phyloP scores from a whole-genome alignment of 495 filamentous ascomycete genomes.

The Tetracladium setigerum region DNA sequence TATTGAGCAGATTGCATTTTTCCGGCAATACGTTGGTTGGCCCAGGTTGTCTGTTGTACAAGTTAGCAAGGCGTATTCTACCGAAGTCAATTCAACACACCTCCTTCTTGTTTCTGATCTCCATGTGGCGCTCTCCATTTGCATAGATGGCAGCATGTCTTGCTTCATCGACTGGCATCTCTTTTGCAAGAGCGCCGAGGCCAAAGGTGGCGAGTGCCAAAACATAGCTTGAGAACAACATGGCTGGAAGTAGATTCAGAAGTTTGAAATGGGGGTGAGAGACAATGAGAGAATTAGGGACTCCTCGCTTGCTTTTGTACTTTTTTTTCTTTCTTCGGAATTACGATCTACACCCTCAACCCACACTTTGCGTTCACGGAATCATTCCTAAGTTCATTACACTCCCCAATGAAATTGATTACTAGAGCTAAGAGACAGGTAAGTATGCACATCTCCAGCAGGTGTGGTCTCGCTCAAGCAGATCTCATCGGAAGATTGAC shows the following conservation, averaged over 20 bases:
- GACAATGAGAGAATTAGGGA: too few relatives aligned
- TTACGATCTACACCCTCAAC: too few relatives aligned
- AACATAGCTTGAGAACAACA: not conserved
- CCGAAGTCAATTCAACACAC: conserved; percentile 10
- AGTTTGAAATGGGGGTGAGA: too few relatives aligned
- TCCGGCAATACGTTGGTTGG: not conserved
- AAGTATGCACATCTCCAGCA: too few relatives aligned
- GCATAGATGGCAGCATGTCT: conserved; percentile 30
- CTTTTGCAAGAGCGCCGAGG: conserved; percentile 26
- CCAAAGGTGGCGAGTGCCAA: conserved; percentile 23
- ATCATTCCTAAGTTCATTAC: too few relatives aligned
- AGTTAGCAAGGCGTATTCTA: not conserved
- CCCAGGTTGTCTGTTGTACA: conserved; percentile 7
- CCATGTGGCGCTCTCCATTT: conserved; percentile 34
- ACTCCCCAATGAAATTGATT: too few relatives aligned
- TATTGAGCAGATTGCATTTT: conserved; percentile 11
- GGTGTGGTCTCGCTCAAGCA: too few relatives aligned
- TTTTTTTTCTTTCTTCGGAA: too few relatives aligned
- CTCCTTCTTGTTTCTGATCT: conserved; percentile 36
- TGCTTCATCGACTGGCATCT: conserved; percentile 24
- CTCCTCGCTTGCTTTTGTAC: too few relatives aligned
- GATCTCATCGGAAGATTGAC: too few relatives aligned
- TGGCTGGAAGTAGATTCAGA: not conserved
- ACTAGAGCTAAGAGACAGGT: too few relatives aligned
- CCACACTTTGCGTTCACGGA: too few relatives aligned